Evolutionary conservation across 805 yeast species (phyloP).

Genomic region (Candida xiaguanensis): DNA sequence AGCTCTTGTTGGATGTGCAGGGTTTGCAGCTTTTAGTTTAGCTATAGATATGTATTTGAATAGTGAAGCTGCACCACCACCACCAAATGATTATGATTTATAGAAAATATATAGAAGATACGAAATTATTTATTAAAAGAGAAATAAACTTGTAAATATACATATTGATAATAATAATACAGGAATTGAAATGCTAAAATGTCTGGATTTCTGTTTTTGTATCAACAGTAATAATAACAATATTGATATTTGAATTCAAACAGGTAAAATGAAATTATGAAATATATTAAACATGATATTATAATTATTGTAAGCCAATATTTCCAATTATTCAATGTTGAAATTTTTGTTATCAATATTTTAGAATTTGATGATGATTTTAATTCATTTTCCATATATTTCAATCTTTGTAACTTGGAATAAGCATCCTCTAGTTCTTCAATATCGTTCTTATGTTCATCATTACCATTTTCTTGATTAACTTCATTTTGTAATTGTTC

Average conservation of each 20-base stretch:
- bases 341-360: background rate
- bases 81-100: slow-evolving; percentile 78
- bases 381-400: background rate
- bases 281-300: slow-evolving; percentile 10
- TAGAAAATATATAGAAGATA: slow-evolving; percentile 12
- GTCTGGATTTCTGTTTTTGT: too few species aligned
- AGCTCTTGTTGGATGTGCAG: slow-evolving; percentile 90
- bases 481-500: background rate
- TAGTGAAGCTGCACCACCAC: slow-evolving; percentile 80
- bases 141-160: slow-evolving; percentile 7
- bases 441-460: too few species aligned
- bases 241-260: slow-evolving; percentile 34
- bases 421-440: slow-evolving; percentile 20
- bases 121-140: background rate
- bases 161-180: slow-evolving; percentile 1
- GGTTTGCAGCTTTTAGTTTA: slow-evolving; percentile 92
- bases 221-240: slow-evolving; percentile 38
- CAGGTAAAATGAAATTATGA: slow-evolving; percentile 18
- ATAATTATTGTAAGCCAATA: background rate
- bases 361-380: background rate
- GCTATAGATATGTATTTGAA: slow-evolving; percentile 86
- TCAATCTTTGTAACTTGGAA: background rate
- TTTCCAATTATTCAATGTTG: background rate
- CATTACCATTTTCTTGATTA: slow-evolving; percentile 2
- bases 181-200: background rate